phyloP scores from a whole-genome alignment of 805 yeast genomes.

The Yamadazyma nakazawae region DNA sequence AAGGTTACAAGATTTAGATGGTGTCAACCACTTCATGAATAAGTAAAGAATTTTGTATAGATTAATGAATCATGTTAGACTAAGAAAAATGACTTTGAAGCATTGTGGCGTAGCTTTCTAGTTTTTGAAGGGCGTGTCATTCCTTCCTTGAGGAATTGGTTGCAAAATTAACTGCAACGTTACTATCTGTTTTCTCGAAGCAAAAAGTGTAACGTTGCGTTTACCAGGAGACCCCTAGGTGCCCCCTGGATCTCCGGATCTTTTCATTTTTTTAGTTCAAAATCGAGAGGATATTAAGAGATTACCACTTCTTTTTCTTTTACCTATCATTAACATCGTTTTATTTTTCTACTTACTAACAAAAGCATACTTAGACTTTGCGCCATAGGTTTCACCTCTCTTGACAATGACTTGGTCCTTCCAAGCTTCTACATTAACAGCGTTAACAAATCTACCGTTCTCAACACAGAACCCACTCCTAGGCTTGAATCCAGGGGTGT shows the following conservation, averaged over 20 bases:
- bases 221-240: neutral
- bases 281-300: no score
- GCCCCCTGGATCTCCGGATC: no score
- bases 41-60: slow-evolving; percentile 2
- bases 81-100: neutral
- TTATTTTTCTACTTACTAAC: neutral
- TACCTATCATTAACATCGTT: no score
- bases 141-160: neutral
- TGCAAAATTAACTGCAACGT: neutral
- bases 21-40: slow-evolving; percentile 33
- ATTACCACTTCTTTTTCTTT: no score
- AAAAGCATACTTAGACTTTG: slow-evolving; percentile 34
- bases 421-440: slow-evolving; percentile 49
- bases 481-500: slow-evolving; percentile 35
- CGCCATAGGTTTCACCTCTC: slow-evolving; percentile 53
- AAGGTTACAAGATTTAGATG: slow-evolving; percentile 43
- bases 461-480: slow-evolving; percentile 61
- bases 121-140: neutral
- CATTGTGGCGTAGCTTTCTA: neutral
- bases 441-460: slow-evolving; percentile 57
- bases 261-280: no score
- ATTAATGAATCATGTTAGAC: neutral
- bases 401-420: slow-evolving; percentile 41
- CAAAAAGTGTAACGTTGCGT: neutral
- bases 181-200: neutral